These are phyloP conservation scores for Arthrobotrys conoides DNA, from an alignment of 2,329 filamentous ascomycete genomes.

Conservation along the genomic window DNA sequence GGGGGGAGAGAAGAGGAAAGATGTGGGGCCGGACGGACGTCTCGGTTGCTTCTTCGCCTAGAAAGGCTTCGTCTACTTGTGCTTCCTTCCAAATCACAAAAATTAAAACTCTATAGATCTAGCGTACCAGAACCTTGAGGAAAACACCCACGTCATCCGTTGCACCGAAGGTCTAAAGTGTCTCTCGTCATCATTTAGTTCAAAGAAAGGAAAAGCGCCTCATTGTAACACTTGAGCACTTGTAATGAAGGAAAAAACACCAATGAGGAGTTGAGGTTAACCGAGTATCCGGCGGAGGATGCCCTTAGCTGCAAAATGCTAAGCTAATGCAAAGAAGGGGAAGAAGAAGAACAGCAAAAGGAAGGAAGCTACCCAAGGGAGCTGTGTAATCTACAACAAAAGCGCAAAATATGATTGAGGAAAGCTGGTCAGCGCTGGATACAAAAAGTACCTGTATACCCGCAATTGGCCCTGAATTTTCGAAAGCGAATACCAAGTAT, in stretches of 20 bases:
- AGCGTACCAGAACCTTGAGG: not conserved
- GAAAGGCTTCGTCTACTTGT: conserved; percentile 16
- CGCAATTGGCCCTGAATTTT: not conserved
- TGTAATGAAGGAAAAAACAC: not conserved
- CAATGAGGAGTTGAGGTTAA: conserved; percentile 7
- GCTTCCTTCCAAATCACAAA: not conserved
- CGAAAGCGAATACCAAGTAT: not conserved
- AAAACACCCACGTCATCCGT: not conserved
- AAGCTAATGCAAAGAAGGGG: not conserved
- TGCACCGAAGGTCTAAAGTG: not conserved
- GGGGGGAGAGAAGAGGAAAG: not conserved
- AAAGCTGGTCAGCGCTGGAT: not conserved
- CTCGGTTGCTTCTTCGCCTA: conserved; percentile 3
- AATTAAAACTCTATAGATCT: not conserved
- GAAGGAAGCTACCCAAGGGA: not conserved
- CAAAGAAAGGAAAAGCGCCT: not conserved
- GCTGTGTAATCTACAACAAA: not conserved
- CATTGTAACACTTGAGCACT: not conserved
- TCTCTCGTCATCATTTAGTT: not conserved
- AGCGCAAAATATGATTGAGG: not conserved
- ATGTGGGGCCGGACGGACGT: conserved; percentile 17
- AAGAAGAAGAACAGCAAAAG: not conserved
- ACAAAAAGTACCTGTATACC: not conserved
- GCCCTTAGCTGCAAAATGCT: conserved; percentile 3
- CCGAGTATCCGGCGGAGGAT: conserved; percentile 13